These are phyloP conservation scores for Stachybotrys chartarum DNA, from an alignment of 2,329 filamentous ascomycete species.

Conservation along the genomic window DNA sequence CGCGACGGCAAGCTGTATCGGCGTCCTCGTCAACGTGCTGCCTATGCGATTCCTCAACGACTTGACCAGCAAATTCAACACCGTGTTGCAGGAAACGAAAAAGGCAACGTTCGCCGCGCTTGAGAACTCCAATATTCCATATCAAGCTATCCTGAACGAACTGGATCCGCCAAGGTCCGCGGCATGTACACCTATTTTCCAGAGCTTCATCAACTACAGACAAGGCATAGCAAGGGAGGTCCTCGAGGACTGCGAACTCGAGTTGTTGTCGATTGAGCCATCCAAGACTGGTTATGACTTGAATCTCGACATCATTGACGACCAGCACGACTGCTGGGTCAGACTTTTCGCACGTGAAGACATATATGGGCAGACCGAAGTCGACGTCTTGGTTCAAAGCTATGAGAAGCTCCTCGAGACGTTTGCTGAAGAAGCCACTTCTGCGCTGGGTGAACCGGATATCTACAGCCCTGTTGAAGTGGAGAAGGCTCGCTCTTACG, in stretches of 20 bases:
- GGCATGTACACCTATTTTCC: not conserved
- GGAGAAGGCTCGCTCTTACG: not conserved
- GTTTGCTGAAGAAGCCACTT: not conserved
- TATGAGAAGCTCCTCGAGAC: not conserved
- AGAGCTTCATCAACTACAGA: not conserved
- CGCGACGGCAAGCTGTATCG: not conserved
- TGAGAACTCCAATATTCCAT: not conserved
- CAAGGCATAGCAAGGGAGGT: not conserved
- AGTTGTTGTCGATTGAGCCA: not conserved
- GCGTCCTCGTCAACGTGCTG: not conserved
- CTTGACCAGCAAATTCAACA: not conserved
- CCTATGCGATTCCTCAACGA: not conserved
- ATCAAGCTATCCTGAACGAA: not conserved
- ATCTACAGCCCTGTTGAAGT: not conserved
- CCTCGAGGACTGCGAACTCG: not conserved
- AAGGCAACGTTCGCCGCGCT: not conserved
- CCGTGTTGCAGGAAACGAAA: not conserved
- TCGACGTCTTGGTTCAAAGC: not conserved
- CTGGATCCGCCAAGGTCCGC: not conserved
- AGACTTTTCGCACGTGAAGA: not conserved
- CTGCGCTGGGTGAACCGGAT: not conserved
- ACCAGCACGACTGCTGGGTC: not conserved
- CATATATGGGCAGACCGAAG: not conserved
- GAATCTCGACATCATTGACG: not conserved
- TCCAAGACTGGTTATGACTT: not conserved